phyloP scores from a whole-genome alignment of 202 grass and related monocot species.

The Musa balbisiana region DNA sequence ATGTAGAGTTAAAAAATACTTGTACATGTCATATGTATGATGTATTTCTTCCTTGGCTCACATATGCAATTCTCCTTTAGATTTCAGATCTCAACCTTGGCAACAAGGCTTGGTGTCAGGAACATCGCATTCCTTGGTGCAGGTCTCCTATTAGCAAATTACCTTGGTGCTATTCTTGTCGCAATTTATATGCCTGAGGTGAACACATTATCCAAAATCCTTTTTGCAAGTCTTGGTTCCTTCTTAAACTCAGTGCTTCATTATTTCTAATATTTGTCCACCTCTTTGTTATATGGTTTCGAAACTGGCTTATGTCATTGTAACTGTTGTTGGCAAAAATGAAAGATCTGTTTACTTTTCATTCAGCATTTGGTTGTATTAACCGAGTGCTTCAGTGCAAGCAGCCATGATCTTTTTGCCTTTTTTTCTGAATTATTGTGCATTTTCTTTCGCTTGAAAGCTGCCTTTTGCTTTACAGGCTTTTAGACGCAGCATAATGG shows the following conservation, averaged over 20 bases:
- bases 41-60: not conserved
- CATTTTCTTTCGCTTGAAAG: conserved; percentile 11
- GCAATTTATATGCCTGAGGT: conserved; percentile 87
- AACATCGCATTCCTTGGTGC: conserved; percentile 95
- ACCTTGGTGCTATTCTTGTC: conserved; percentile 70
- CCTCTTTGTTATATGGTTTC: not conserved
- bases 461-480: conserved; percentile 41
- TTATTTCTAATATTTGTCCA: conserved; percentile 3
- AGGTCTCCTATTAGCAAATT: conserved; percentile 75
- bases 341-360: not conserved
- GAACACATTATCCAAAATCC: conserved; percentile 16
- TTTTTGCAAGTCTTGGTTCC: not conserved
- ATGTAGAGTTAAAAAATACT: not conserved
- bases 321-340: conserved; percentile 9
- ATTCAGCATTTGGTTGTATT: not conserved
- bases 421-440: not conserved
- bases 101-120: conserved; percentile 97
- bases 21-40: not conserved
- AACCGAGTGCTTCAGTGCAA: not conserved
- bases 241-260: not conserved
- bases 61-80: conserved; percentile 22
- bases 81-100: conserved; percentile 94
- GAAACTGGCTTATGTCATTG: not conserved
- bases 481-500: conserved; percentile 68
- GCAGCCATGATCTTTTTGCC: not conserved